These are phyloP conservation scores for Rhododendron mucronatum DNA, from an alignment of 148 eudicot species.

Conservation along the genomic window DNA sequence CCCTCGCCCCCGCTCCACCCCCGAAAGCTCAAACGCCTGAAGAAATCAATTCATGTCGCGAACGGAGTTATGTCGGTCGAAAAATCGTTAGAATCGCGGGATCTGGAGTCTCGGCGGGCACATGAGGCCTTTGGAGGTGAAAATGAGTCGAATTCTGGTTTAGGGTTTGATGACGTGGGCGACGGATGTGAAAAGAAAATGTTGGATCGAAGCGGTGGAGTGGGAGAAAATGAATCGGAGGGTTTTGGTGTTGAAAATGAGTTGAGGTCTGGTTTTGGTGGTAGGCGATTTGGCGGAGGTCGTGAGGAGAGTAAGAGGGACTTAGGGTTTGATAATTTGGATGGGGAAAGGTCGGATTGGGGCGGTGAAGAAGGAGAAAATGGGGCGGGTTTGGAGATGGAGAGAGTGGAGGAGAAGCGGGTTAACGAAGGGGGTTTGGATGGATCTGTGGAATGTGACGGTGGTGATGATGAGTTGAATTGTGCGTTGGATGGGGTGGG, in stretches of 20 bases:
- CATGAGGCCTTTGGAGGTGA: slow-evolving; percentile 13
- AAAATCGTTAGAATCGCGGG: slow-evolving; percentile 16
- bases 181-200: background rate
- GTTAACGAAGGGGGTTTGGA: background rate
- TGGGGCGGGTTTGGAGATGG: background rate
- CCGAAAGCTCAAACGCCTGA: slow-evolving; percentile 49
- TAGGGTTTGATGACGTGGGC: background rate
- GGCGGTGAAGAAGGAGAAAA: background rate
- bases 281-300: slow-evolving; percentile 8
- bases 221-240: background rate
- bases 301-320: background rate
- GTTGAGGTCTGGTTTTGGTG: slow-evolving; percentile 8
- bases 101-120: slow-evolving; percentile 15
- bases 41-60: slow-evolving; percentile 23
- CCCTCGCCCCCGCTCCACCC: slow-evolving; percentile 28
- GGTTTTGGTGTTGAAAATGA: background rate
- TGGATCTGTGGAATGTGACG: background rate
- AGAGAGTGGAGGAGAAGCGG: background rate
- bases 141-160: slow-evolving; percentile 4
- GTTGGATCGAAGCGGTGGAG: background rate
- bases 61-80: slow-evolving; percentile 1
- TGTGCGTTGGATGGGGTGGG: slow-evolving; percentile 8
- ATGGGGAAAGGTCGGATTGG: background rate
- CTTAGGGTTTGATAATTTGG: background rate
- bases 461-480: background rate